Evolutionary conservation across 1,284 basidiomycete species (phyloP).

Genomic region (Entoloma clypeatum): DNA sequence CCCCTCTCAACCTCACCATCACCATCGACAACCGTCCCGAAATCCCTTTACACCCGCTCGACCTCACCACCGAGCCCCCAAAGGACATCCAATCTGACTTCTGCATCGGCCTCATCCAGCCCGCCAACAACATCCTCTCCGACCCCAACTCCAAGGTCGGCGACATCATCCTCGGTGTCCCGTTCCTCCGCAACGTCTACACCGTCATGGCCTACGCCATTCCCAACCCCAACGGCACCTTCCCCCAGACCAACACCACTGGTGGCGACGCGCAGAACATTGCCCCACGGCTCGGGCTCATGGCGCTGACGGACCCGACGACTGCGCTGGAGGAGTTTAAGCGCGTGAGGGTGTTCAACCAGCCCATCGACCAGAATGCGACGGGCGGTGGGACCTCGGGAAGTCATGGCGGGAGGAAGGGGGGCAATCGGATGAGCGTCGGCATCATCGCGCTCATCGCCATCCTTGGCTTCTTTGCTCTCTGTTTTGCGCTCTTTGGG

Average conservation of each 20-base stretch:
- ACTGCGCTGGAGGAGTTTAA: constrained; percentile 61
- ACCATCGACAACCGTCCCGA: constrained; percentile 53
- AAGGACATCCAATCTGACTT: constrained; percentile 38
- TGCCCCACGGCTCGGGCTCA: constrained; percentile 57
- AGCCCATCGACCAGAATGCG: constrained; percentile 38
- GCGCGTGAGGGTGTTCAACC: constrained; percentile 57
- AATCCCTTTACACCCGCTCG: constrained; percentile 66
- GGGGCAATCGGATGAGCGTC: constrained; percentile 41
- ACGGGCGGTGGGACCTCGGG: constrained; percentile 5
- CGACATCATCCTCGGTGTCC: constrained; percentile 71
- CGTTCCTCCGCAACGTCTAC: constrained; percentile 71
- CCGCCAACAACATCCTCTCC: constrained; percentile 39
- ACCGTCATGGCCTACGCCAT: constrained; percentile 63
- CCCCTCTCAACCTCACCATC: constrained; percentile 66
- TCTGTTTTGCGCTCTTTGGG: constrained; percentile 52
- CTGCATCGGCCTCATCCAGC: constrained; percentile 67
- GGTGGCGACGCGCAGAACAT: constrained; percentile 22
- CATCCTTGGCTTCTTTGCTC: constrained; percentile 50
- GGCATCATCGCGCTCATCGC: constrained; percentile 60
- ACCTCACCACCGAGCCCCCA: constrained; percentile 48
- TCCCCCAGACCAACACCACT: constrained; percentile 30
- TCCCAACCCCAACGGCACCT: constrained; percentile 43
- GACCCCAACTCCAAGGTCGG: constrained; percentile 34
- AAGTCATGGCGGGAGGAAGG: constrained; percentile 7
- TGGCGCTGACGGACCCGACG: constrained; percentile 55